Percentiles rank a stretch among this genome's conserved stretches.
Conservation (phyloP, 768 basidiomycete genomes). For the Mycena epipterygia region DNA sequence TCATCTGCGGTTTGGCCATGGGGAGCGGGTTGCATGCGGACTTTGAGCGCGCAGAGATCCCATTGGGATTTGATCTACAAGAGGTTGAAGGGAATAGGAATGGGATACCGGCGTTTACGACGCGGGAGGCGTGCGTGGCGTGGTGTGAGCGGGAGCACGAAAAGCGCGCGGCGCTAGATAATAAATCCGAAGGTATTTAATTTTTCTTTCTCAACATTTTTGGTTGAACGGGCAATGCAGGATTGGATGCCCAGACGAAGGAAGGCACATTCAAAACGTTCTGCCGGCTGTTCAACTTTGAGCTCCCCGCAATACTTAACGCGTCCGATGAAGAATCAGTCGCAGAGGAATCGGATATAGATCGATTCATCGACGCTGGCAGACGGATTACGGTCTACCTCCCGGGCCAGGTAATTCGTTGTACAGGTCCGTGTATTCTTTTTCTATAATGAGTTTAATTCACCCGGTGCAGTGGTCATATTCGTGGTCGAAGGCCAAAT, state of each 20-base stretch:
- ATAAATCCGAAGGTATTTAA: background rate
- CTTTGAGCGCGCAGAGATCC: conserved; percentile 12
- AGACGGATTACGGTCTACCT: background rate
- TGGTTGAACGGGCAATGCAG: background rate
- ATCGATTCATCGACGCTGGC: background rate
- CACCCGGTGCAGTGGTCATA: background rate
- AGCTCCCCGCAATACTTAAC: background rate
- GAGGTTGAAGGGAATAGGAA: background rate
- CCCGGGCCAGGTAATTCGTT: background rate
- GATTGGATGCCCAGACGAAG: background rate
- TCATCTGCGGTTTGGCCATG: conserved; percentile 7
- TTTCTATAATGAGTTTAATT: background rate
- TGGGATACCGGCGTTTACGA: conserved; percentile 7
- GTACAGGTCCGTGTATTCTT: background rate
- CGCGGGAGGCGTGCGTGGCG: background rate
- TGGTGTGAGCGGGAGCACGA: conserved; percentile 13
- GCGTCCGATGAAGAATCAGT: background rate
- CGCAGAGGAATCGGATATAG: background rate
- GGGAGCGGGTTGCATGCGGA: conserved; percentile 18
- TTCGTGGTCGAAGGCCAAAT: conserved; percentile 7
- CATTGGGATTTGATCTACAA: background rate
- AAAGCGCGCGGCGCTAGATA: background rate
- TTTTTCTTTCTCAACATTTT: background rate
- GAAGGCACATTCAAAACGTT: background rate
- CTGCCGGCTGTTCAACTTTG: conserved; percentile 5